Evolutionary conservation across 2,329 filamentous ascomycete genomes (phyloP).

Genomic region (Aspergillus tubingensis): DNA sequence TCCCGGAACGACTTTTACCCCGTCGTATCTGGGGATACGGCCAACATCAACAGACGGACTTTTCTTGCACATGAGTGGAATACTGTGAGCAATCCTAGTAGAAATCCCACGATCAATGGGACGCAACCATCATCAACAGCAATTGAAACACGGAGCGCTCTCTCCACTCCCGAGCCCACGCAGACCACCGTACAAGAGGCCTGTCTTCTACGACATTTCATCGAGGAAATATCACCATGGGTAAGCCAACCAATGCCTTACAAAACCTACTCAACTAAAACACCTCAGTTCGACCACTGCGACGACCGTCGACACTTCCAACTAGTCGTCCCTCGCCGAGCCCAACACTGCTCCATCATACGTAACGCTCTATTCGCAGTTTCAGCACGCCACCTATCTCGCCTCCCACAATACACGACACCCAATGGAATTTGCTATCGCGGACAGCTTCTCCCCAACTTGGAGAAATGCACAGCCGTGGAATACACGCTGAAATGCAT

Average conservation of each 20-base stretch:
- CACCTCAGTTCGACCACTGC: conserved; percentile 26
- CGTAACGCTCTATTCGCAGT: conserved; percentile 29
- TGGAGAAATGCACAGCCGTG: conserved; percentile 20
- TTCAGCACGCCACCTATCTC: conserved; percentile 24
- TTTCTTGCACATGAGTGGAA: too few species aligned
- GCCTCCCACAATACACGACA: conserved; percentile 24
- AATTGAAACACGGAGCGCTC: too few species aligned
- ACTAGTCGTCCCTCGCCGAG: conserved; percentile 22
- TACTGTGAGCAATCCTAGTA: too few species aligned
- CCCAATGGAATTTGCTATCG: conserved; percentile 17
- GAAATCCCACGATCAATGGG: background rate
- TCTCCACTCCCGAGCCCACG: background rate
- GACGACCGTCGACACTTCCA: conserved; percentile 25
- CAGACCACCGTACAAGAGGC: conserved; percentile 17
- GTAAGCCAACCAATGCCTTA: conserved; percentile 10
- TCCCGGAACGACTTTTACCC: too few species aligned
- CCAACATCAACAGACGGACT: too few species aligned
- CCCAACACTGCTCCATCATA: conserved; percentile 21
- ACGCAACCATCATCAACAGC: background rate
- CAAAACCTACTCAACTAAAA: background rate
- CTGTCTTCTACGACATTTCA: conserved; percentile 26
- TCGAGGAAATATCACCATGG: conserved; percentile 30
- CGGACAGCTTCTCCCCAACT: conserved; percentile 16
- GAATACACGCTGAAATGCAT: conserved; percentile 29
- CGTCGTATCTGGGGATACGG: too few species aligned